Base-by-base conservation (phyloP, 106 monocot species). In the Dioscorea alata region DNA sequence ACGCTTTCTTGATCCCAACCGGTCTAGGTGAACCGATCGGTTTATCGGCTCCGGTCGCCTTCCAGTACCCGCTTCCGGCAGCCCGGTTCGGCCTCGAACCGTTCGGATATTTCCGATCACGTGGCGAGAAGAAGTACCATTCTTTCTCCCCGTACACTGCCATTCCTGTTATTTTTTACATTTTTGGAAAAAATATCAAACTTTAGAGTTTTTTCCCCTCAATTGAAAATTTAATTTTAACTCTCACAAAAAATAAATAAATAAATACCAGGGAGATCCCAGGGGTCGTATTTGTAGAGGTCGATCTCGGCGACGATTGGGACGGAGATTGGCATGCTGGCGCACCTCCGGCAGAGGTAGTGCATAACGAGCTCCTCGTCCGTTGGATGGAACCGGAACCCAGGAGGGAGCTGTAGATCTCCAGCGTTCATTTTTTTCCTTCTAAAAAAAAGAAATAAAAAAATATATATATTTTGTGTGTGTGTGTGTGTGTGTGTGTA, bases 371-470 rank as follows among this genome's bases (percentile, higher is more conserved):
- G 83, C 85, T 93, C 92, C 13, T 86, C 93, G 69, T 93, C 93
- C 6, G 93, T 93, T 23, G 91, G 91, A 64, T 92, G 91, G 82
- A 92, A 92, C n/a, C 91, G 76, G 84, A 92, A 92, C n/a, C 91
- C 91, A 4, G 91, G 91, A 2, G 91, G 91, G 60, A 92, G 71
- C 69, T 72, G 58, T 76, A 85, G 57, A 68, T 82, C 81, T 52
- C 23, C 59, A 35, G 70, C 72, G 66, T 64, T 80, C 80, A 80
- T 81, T 42, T 10, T 50, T 63, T 13, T 34, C 64, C 0, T 0
- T 65, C 13, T 60, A 13, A 23, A 4, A 19, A 50, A 28, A 28
- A 28, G 28, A 28, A 28, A 1, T 28, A 28, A 50, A 24, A 21
- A 33, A 28, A 28, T 28, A 28, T 28, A 28, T 28, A 28, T 28